A percentile compares a stretch with the other conserved stretches of the same genome.
Evolutionary conservation across 2,329 filamentous ascomycete genomes (phyloP).

Genomic region (Trichoderma sp.): DNA sequence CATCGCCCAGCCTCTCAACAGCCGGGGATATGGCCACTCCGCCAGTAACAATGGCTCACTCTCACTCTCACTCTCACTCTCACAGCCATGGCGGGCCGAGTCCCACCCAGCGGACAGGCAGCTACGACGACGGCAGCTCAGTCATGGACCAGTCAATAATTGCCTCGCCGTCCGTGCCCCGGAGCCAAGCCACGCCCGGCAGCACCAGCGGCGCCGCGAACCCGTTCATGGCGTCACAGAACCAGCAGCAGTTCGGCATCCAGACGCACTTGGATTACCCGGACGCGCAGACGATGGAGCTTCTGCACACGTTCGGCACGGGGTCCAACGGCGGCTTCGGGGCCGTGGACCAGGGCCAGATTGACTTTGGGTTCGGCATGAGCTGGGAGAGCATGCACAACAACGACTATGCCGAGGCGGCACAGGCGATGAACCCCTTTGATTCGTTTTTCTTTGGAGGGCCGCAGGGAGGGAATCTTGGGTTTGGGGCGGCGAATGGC

Average conservation of each 20-base stretch:
- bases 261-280: conserved; percentile 39
- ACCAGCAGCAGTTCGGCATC: conserved; percentile 31
- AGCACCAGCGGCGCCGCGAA: conserved; percentile 29
- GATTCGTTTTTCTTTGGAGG: conserved; percentile 71
- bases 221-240: conserved; percentile 14
- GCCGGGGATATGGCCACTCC: conserved; percentile 41
- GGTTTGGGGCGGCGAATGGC: conserved; percentile 25
- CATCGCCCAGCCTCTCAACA: conserved; percentile 40
- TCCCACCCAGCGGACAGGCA: conserved; percentile 29
- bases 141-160: conserved; percentile 43
- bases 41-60: conserved; percentile 34
- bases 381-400: conserved; percentile 61
- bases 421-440: conserved; percentile 64
- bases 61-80: conserved; percentile 25
- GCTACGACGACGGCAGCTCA: conserved; percentile 29
- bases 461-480: conserved; percentile 36
- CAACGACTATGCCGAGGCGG: conserved; percentile 59
- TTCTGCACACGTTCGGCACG: conserved; percentile 45
- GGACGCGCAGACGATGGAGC: conserved; percentile 54
- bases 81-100: conserved; percentile 31
- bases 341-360: conserved; percentile 44
- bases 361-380: conserved; percentile 65
- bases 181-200: conserved; percentile 35
- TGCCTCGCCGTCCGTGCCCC: conserved; percentile 43
- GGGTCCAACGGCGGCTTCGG: conserved; percentile 33